phyloP scores from a whole-genome alignment of 768 basidiomycete genomes.

The Suillus sp. region DNA sequence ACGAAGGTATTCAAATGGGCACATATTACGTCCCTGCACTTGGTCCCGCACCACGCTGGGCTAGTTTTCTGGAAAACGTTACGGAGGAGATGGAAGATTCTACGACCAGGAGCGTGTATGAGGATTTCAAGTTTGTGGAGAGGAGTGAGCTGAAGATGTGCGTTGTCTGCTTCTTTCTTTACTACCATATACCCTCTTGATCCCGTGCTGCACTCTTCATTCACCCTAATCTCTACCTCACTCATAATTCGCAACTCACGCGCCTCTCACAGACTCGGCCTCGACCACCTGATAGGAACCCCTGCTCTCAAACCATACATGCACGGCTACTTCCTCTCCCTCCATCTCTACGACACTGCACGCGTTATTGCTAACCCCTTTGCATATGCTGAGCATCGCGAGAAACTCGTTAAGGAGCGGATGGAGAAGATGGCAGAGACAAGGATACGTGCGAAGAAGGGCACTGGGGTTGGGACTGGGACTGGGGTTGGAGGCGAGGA shows the following conservation, averaged over 20 bases:
- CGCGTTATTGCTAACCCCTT: slow-evolving; percentile 96
- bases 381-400: slow-evolving; percentile 92
- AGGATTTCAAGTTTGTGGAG: slow-evolving; percentile 98
- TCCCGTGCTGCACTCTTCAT: background rate
- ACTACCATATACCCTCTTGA: background rate
- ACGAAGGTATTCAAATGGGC: slow-evolving; percentile 96
- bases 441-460: slow-evolving; percentile 84
- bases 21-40: slow-evolving; percentile 95
- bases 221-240: background rate
- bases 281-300: slow-evolving; percentile 94
- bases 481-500: slow-evolving; percentile 52
- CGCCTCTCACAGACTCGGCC: slow-evolving; percentile 66
- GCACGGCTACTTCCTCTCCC: slow-evolving; percentile 98
- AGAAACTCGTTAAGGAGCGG: slow-evolving; percentile 83
- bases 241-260: background rate
- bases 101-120: slow-evolving; percentile 75
- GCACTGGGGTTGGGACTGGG: slow-evolving; percentile 39
- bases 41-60: slow-evolving; percentile 96
- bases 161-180: slow-evolving; percentile 31
- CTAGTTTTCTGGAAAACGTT: slow-evolving; percentile 96
- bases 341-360: slow-evolving; percentile 95
- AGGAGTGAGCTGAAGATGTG: slow-evolving; percentile 82
- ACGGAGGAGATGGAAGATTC: slow-evolving; percentile 98
- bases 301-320: slow-evolving; percentile 98
- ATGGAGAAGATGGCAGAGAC: slow-evolving; percentile 93